A percentile compares a stretch with the other conserved stretches of the same genome.
Conservation (phyloP, 2,329 filamentous ascomycete species). For the Cryphonectria japonica region DNA sequence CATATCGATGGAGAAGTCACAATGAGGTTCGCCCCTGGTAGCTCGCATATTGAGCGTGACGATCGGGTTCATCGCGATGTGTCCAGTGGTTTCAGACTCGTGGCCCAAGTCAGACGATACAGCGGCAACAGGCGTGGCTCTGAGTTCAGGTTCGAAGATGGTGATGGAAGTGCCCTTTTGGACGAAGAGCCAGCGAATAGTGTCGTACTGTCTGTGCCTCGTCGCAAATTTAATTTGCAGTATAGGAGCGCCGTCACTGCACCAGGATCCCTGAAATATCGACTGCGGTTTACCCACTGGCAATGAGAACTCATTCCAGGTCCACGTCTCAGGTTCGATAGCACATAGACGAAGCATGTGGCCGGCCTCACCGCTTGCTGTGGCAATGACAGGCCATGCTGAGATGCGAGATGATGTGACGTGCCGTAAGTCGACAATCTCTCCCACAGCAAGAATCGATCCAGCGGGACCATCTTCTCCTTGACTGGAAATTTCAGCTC, state of each 20-base stretch:
- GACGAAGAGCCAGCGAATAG: constrained; percentile 56
- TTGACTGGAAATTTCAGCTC: constrained; percentile 19
- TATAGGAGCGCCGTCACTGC: constrained; percentile 54
- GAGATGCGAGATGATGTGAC: constrained; percentile 30
- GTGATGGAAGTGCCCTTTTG: constrained; percentile 57
- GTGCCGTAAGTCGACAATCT: constrained; percentile 49
- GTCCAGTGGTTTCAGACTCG: constrained; percentile 45
- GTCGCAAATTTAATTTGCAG: constrained; percentile 54
- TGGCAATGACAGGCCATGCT: constrained; percentile 47
- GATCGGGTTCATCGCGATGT: constrained; percentile 60
- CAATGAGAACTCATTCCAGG: constrained; percentile 48
- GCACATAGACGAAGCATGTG: constrained; percentile 60
- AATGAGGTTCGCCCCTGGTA: constrained; percentile 60
- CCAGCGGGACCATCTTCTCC: constrained; percentile 34
- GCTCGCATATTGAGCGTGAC: constrained; percentile 54
- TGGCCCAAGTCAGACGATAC: constrained; percentile 26
- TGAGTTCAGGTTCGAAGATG: constrained; percentile 56
- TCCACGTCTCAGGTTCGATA: constrained; percentile 54
- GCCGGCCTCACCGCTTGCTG: constrained; percentile 59
- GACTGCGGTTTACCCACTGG: constrained; percentile 18
- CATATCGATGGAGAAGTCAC: constrained; percentile 69
- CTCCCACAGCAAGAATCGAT: constrained; percentile 59
- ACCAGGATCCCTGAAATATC: constrained; percentile 54
- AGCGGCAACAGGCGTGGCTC: constrained; percentile 41
- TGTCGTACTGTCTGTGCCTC: constrained; percentile 41